These are phyloP conservation scores for Populus davidiana DNA, from an alignment of 345 rosid species.

Conservation along the genomic window DNA sequence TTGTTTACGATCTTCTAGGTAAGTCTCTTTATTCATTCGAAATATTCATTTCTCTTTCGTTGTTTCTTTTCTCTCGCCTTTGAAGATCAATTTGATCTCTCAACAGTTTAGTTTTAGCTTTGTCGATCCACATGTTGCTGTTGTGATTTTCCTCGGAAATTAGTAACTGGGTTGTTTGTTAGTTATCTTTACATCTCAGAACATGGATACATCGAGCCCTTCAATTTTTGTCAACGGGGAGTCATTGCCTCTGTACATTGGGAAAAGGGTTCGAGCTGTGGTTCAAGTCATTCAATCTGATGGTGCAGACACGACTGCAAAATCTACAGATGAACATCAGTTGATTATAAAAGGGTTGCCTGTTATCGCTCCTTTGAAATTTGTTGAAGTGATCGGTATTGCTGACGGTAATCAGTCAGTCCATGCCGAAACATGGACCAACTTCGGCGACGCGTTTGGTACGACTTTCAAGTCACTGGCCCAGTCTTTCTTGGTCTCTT, in stretches of 20 bases:
- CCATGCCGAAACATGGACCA: not conserved
- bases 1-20: too few relatives aligned
- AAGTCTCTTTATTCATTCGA: too few relatives aligned
- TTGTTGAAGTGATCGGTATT: conserved; percentile 6
- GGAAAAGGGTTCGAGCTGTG: conserved; percentile 6
- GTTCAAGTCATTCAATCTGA: conserved; percentile 5
- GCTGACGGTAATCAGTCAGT: not conserved
- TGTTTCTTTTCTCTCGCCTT: too few relatives aligned
- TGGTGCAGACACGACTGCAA: not conserved
- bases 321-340: not conserved
- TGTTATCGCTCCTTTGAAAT: not conserved
- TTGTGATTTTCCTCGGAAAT: too few relatives aligned
- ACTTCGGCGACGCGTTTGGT: conserved; percentile 5
- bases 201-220: conserved; percentile 10
- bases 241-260: not conserved
- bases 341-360: not conserved
- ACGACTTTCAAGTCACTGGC: not conserved
- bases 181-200: not conserved
- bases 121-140: too few relatives aligned
- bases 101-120: too few relatives aligned
- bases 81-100: too few relatives aligned
- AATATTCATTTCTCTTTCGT: too few relatives aligned
- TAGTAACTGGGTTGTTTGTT: not conserved
- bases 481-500: not conserved
- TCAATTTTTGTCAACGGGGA: conserved; percentile 1